phyloP scores from a whole-genome alignment of 192 early-diverging fungal species.

The Diversispora epigaea region DNA sequence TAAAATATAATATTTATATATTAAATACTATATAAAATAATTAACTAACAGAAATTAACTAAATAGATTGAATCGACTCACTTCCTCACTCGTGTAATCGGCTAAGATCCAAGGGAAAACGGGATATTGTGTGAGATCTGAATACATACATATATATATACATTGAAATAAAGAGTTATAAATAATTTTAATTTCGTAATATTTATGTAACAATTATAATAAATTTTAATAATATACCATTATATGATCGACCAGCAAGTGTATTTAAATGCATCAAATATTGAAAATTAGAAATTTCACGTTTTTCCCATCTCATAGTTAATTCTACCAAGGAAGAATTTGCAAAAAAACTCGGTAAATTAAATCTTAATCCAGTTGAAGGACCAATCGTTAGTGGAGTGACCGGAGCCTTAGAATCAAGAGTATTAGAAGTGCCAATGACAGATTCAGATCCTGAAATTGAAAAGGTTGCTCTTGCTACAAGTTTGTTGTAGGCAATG shows the following conservation, averaged over 20 bases:
- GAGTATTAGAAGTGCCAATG: constrained; percentile 42
- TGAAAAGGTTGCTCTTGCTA: constrained; percentile 51
- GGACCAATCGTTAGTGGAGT: constrained; percentile 30
- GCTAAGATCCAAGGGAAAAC: constrained; percentile 94
- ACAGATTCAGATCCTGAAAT: constrained; percentile 49
- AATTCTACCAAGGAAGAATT: constrained; percentile 63
- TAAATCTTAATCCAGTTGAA: constrained; percentile 37
- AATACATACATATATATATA: too few species aligned
- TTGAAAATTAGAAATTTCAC: constrained; percentile 94
- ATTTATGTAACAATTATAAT: too few species aligned
- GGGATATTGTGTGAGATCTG: constrained; percentile 93
- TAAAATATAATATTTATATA: constrained; percentile 36
- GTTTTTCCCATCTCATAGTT: constrained; percentile 77
- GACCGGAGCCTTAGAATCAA: constrained; percentile 44
- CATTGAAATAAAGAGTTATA: constrained; percentile 33
- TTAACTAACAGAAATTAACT: not conserved
- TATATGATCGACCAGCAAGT: constrained; percentile 77
- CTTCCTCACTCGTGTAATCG: constrained; percentile 71
- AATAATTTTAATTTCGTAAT: not conserved
- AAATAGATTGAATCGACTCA: constrained; percentile 4
- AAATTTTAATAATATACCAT: constrained; percentile 36
- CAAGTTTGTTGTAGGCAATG: constrained; percentile 60
- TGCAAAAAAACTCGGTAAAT: constrained; percentile 65
- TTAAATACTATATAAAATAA: too few species aligned
- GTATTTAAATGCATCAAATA: constrained; percentile 95